Conservation (phyloP, 805 yeast genomes). For the Lipomyces chichibuensis region DNA sequence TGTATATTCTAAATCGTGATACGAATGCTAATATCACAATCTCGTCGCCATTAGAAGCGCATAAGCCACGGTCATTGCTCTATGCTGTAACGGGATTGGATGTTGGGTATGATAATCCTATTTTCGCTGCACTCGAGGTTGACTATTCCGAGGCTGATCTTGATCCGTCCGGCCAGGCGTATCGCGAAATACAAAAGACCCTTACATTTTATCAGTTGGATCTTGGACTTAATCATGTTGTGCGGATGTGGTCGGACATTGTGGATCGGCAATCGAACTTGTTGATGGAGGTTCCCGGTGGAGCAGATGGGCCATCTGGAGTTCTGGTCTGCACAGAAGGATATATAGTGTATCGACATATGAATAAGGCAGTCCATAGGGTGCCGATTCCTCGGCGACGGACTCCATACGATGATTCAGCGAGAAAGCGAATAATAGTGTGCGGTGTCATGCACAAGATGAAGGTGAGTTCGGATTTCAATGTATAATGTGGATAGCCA, state of each 20-base stretch:
- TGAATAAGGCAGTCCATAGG: conserved; percentile 42
- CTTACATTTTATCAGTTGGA: conserved; percentile 81
- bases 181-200: conserved; percentile 38
- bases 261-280: conserved; percentile 52
- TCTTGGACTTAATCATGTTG: conserved; percentile 78
- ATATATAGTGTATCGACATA: conserved; percentile 50
- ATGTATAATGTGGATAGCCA: not conserved
- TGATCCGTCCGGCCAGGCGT: conserved; percentile 36
- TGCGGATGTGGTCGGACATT: conserved; percentile 53
- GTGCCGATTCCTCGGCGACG: conserved; percentile 62
- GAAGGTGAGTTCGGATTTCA: conserved; percentile 44
- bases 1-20: conserved; percentile 63
- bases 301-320: conserved; percentile 71
- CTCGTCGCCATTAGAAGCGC: conserved; percentile 76
- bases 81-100: conserved; percentile 64
- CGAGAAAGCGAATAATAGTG: conserved; percentile 48
- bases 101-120: conserved; percentile 78
- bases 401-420: conserved; percentile 29
- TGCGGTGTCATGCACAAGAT: conserved; percentile 67
- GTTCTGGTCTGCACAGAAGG: conserved; percentile 65
- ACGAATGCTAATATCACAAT: conserved; percentile 53
- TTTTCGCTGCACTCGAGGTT: conserved; percentile 78
- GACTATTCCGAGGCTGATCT: conserved; percentile 51
- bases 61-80: conserved; percentile 55
- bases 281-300: conserved; percentile 72